phyloP scores from a whole-genome alignment of 169 alveolate genomes.

The Plasmodium relictum region DNA sequence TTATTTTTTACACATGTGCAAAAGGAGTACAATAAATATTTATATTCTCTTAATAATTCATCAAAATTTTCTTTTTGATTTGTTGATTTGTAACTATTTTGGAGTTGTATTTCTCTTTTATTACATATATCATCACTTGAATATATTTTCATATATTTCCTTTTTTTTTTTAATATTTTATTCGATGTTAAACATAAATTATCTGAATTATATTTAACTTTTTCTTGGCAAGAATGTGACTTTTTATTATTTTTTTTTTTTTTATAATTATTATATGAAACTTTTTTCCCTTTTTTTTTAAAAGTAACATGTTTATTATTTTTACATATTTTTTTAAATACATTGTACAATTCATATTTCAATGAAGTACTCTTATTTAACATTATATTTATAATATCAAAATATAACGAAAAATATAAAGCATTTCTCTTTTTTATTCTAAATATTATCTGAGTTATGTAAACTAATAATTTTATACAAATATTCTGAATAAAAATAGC shows the following conservation, averaged over 20 bases:
- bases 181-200: not conserved
- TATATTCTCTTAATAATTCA: conserved; percentile 33
- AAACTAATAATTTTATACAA: conserved; percentile 40
- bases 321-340: conserved; percentile 3
- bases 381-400: conserved; percentile 53
- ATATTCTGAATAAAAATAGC: conserved; percentile 59
- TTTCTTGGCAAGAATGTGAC: not conserved
- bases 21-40: conserved; percentile 51
- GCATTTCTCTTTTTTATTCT: conserved; percentile 33
- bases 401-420: conserved; percentile 31
- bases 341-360: conserved; percentile 32
- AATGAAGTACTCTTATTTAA: conserved; percentile 52
- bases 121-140: no score
- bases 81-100: no score
- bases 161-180: not conserved
- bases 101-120: no score
- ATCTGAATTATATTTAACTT: not conserved
- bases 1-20: conserved; percentile 38
- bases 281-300: not conserved
- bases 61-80: not conserved
- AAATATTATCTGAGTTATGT: conserved; percentile 34
- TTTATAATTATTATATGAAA: no score
- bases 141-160: not conserved
- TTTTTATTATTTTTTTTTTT: conserved; percentile 10
- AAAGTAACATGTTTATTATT: not conserved